Percentiles rank a stretch among this genome's conserved stretches.
Evolutionary conservation across 257 asterid genomes (phyloP).

Genomic region (Verbena officinalis): DNA sequence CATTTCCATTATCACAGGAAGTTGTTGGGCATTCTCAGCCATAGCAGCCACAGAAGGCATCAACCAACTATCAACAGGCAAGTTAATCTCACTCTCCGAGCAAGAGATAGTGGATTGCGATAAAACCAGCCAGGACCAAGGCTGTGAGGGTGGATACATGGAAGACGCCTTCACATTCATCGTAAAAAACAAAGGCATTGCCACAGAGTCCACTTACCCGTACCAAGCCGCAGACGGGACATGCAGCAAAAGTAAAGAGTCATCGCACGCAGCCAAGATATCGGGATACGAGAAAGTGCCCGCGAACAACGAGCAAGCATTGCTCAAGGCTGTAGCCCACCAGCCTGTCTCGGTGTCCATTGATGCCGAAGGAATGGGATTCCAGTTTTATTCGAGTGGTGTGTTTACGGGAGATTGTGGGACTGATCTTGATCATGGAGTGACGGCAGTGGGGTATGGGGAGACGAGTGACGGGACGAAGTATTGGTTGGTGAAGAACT

Average conservation of each 20-base stretch:
- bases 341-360: constrained; percentile 50
- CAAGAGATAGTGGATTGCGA: constrained; percentile 48
- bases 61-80: constrained; percentile 24
- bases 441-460: constrained; percentile 39
- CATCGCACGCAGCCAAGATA: constrained; percentile 32
- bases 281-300: constrained; percentile 39
- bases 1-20: constrained; percentile 22
- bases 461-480: constrained; percentile 24
- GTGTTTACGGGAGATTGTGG: constrained; percentile 39
- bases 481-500: constrained; percentile 46
- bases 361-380: constrained; percentile 35
- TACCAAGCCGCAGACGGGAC: constrained; percentile 33
- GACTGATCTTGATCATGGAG: constrained; percentile 39
- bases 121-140: constrained; percentile 37
- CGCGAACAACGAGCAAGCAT: constrained; percentile 27
- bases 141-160: constrained; percentile 41
- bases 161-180: constrained; percentile 44
- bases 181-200: constrained; percentile 36
- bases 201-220: constrained; percentile 38
- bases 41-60: constrained; percentile 42
- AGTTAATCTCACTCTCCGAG: constrained; percentile 35
- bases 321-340: constrained; percentile 41
- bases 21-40: constrained; percentile 47
- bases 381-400: constrained; percentile 40
- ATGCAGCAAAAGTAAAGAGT: constrained; percentile 31